Conservation (phyloP, 768 basidiomycete species). For the Omphalotus guepiniiformis region DNA sequence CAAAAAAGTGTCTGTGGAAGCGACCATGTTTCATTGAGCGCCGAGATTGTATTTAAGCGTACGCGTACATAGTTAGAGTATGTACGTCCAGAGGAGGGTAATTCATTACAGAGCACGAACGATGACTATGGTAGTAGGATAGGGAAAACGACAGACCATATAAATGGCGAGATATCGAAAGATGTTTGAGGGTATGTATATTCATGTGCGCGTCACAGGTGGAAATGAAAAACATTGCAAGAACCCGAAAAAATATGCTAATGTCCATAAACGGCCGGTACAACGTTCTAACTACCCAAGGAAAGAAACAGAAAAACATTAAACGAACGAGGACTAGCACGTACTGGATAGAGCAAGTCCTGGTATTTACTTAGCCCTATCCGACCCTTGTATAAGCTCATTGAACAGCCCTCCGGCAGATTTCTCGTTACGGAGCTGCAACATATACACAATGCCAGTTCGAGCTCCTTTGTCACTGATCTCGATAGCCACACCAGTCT, state of each 20-base stretch:
- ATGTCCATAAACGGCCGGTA: slow-evolving; percentile 3
- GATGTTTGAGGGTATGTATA: not conserved
- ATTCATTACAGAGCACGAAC: not conserved
- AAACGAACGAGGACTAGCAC: slow-evolving; percentile 11
- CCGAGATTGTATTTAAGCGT: slow-evolving; percentile 41
- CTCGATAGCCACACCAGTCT: slow-evolving; percentile 96
- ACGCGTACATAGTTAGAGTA: slow-evolving; percentile 7
- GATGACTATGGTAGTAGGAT: slow-evolving; percentile 13
- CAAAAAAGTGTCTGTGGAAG: slow-evolving; percentile 73
- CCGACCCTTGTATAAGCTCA: slow-evolving; percentile 82
- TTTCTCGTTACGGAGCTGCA: slow-evolving; percentile 88
- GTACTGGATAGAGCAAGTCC: too few species aligned
- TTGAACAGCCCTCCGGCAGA: slow-evolving; percentile 83
- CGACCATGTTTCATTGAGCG: slow-evolving; percentile 81
- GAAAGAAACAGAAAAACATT: slow-evolving; percentile 2
- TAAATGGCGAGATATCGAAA: not conserved
- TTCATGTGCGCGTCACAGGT: not conserved
- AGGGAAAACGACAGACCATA: slow-evolving; percentile 7
- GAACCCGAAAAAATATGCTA: not conserved
- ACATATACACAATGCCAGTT: slow-evolving; percentile 96
- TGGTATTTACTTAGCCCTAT: slow-evolving; percentile 43
- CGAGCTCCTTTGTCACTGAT: slow-evolving; percentile 87
- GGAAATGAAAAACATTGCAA: not conserved
- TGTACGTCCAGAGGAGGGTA: not conserved
- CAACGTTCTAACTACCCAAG: slow-evolving; percentile 6